These are phyloP conservation scores for Diospyros lotus DNA, from an alignment of 148 eudicot species.

Conservation along the genomic window DNA sequence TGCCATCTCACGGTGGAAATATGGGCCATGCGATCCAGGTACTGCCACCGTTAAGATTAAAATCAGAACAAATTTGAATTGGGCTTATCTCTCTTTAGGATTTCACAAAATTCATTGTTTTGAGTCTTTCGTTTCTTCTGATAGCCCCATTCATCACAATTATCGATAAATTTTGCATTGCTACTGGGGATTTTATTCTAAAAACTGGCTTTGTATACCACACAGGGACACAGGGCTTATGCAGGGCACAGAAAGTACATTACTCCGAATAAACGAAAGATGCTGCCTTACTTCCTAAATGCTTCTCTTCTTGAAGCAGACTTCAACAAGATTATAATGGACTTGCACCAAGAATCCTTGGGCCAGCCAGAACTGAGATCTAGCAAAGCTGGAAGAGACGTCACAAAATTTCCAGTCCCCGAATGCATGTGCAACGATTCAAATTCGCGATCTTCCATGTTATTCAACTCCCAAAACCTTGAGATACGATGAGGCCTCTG, in stretches of 20 bases:
- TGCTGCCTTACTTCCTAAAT: conserved; percentile 71
- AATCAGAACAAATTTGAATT: too few relatives aligned
- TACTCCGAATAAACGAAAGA: conserved; percentile 89
- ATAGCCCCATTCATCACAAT: neutral
- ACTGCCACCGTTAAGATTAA: neutral
- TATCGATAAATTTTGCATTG: neutral
- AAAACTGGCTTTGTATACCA: too few relatives aligned
- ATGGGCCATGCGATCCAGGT: conserved; percentile 98
- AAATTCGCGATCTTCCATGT: conserved; percentile 14
- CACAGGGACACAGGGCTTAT: conserved; percentile 85
- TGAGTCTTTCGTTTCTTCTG: too few relatives aligned
- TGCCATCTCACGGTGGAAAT: conserved; percentile 98
- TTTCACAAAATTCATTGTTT: too few relatives aligned
- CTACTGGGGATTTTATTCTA: too few relatives aligned
- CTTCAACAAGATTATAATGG: conserved; percentile 61
- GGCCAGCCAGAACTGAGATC: conserved; percentile 89
- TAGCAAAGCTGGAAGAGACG: conserved; percentile 74
- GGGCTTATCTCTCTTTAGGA: too few relatives aligned
- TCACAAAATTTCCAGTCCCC: conserved; percentile 89
- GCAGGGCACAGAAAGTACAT: conserved; percentile 89
- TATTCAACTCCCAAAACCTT: neutral
- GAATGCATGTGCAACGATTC: conserved; percentile 82
- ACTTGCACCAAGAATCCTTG: conserved; percentile 73
- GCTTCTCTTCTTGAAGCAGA: conserved; percentile 70
- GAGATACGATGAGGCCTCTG: neutral